Conservation (phyloP, 176 grass and related monocot species). For the Miscanthus lutarioriparius region DNA sequence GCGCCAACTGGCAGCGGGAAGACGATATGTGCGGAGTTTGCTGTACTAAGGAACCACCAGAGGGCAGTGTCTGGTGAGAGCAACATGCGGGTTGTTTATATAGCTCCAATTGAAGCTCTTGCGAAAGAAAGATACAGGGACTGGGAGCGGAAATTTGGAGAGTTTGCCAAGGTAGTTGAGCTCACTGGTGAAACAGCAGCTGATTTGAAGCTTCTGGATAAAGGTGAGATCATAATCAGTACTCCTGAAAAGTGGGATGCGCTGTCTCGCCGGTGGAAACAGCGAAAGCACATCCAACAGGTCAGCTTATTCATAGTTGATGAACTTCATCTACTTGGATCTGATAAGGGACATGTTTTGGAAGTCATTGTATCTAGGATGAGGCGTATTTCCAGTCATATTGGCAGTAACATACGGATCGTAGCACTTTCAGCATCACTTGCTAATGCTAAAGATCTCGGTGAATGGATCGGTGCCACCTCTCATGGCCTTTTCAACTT, state of each 20-base stretch:
- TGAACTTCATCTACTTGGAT: constrained; percentile 91
- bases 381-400: constrained; percentile 90
- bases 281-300: constrained; percentile 81
- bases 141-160: constrained; percentile 86
- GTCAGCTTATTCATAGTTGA: constrained; percentile 94
- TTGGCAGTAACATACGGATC: constrained; percentile 84
- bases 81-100: constrained; percentile 85
- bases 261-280: constrained; percentile 89
- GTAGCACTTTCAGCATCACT: constrained; percentile 93
- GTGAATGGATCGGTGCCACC: constrained; percentile 91
- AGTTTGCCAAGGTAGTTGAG: constrained; percentile 73
- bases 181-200: constrained; percentile 83
- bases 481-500: constrained; percentile 97
- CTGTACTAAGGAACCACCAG: constrained; percentile 84
- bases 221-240: constrained; percentile 96
- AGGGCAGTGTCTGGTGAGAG: constrained; percentile 57
- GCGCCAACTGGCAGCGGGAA: constrained; percentile 93
- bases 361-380: constrained; percentile 92
- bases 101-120: constrained; percentile 91
- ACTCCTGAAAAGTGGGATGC: constrained; percentile 99
- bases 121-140: constrained; percentile 91
- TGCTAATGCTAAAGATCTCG: constrained; percentile 93
- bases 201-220: constrained; percentile 95
- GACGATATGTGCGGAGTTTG: constrained; percentile 97
- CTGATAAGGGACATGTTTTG: constrained; percentile 78